Evolutionary conservation across 768 basidiomycete genomes (phyloP).

Genomic region (Bullera alba): DNA sequence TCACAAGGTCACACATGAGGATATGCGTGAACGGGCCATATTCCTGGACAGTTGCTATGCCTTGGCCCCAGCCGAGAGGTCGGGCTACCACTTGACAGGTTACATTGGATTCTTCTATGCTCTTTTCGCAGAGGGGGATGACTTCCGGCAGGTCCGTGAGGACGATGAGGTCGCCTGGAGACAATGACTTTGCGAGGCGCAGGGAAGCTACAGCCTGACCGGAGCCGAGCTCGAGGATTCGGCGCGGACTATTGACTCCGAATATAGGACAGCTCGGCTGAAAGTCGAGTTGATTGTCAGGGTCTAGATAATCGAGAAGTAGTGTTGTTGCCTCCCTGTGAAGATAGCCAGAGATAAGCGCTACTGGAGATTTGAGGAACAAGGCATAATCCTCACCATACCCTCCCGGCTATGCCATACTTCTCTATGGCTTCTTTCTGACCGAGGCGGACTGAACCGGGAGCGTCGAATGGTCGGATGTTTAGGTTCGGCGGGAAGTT

Average conservation of each 20-base stretch:
- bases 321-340: slow-evolving; percentile 68
- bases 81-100: slow-evolving; percentile 48
- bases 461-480: slow-evolving; percentile 44
- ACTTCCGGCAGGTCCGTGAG: slow-evolving; percentile 74
- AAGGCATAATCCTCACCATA: slow-evolving; percentile 56
- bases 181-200: slow-evolving; percentile 51
- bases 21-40: slow-evolving; percentile 53
- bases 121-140: slow-evolving; percentile 51
- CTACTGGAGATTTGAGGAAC: slow-evolving; percentile 1
- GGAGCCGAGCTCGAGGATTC: slow-evolving; percentile 68
- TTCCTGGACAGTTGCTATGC: slow-evolving; percentile 45
- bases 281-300: slow-evolving; percentile 53
- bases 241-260: neutral
- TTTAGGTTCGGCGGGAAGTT: slow-evolving; percentile 52
- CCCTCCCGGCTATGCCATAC: slow-evolving; percentile 77
- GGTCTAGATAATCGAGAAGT: slow-evolving; percentile 55
- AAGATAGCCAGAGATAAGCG: neutral
- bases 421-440: slow-evolving; percentile 55
- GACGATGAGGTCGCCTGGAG: slow-evolving; percentile 43
- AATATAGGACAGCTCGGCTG: slow-evolving; percentile 47
- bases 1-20: slow-evolving; percentile 75
- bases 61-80: slow-evolving; percentile 66
- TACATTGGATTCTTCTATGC: slow-evolving; percentile 30
- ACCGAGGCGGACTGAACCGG: neutral
- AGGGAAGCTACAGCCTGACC: slow-evolving; percentile 58